A percentile compares a stretch with the other conserved stretches of the same genome.
These are phyloP conservation scores for Tarenaya hassleriana DNA, from an alignment of 345 rosid genomes.

Conservation along the genomic window DNA sequence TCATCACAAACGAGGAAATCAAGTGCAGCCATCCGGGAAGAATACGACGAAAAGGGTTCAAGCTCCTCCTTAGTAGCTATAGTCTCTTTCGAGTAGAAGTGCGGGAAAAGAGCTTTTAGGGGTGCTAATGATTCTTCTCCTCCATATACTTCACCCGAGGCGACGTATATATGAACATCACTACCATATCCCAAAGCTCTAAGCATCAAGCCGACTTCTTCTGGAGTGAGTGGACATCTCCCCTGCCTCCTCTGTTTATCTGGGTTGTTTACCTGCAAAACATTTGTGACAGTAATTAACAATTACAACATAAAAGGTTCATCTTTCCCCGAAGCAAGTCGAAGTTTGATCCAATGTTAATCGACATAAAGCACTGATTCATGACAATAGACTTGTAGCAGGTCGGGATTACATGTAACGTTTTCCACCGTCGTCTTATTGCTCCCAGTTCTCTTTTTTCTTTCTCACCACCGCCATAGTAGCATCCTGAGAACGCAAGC, in stretches of 20 bases:
- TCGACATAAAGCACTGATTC: background rate
- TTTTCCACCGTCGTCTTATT: slow-evolving; percentile 95
- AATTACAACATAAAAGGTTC: background rate
- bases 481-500: slow-evolving; percentile 99
- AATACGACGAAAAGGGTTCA: slow-evolving; percentile 63
- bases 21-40: slow-evolving; percentile 98
- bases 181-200: slow-evolving; percentile 93
- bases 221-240: slow-evolving; percentile 93
- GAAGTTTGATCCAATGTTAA: too few relatives aligned
- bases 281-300: slow-evolving; percentile 12
- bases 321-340: background rate
- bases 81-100: slow-evolving; percentile 80
- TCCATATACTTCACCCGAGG: slow-evolving; percentile 93
- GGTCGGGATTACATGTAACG: slow-evolving; percentile 56
- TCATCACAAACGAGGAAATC: slow-evolving; percentile 92
- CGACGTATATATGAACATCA: slow-evolving; percentile 86
- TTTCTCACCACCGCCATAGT: slow-evolving; percentile 95
- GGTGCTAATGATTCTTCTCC: slow-evolving; percentile 83
- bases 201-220: slow-evolving; percentile 94
- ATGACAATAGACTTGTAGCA: slow-evolving; percentile 25
- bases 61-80: slow-evolving; percentile 73
- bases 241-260: slow-evolving; percentile 97
- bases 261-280: slow-evolving; percentile 56
- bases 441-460: slow-evolving; percentile 76
- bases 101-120: slow-evolving; percentile 77